These are phyloP conservation scores for Mesembryanthemum crystallinum DNA, from an alignment of 148 eudicot species.

Conservation along the genomic window DNA sequence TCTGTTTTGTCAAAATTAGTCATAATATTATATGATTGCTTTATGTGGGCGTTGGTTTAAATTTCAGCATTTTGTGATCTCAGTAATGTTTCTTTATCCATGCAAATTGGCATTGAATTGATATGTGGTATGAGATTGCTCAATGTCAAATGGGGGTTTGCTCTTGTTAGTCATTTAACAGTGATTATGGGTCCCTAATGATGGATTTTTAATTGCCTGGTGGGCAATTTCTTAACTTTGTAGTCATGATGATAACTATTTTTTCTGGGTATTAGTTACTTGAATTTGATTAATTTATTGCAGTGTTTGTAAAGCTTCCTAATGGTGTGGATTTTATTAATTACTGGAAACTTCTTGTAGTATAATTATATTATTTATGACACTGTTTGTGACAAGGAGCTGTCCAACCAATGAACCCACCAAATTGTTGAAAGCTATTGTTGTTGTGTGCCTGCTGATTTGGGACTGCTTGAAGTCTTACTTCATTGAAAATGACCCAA, in stretches of 20 bases:
- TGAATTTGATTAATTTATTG: neutral
- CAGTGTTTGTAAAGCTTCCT: conserved; percentile 9
- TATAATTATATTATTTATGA: neutral
- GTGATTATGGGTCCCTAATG: conserved; percentile 24
- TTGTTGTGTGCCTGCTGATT: conserved; percentile 15
- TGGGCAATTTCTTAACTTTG: conserved; percentile 18
- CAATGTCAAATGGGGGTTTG: conserved; percentile 7
- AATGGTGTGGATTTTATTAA: conserved; percentile 8
- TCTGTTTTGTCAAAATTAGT: conserved; percentile 17
- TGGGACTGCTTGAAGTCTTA: conserved; percentile 22
- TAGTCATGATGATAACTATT: neutral
- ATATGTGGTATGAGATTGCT: conserved; percentile 24
- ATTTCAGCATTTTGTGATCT: conserved; percentile 15
- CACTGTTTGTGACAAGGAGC: conserved; percentile 26
- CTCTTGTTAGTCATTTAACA: conserved; percentile 14
- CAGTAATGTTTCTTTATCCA: conserved; percentile 14
- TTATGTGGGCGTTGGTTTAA: conserved; percentile 23
- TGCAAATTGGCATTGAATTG: conserved; percentile 7
- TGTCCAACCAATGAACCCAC: conserved; percentile 27
- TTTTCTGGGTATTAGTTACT: conserved; percentile 4
- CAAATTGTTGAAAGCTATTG: conserved; percentile 24
- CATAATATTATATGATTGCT: conserved; percentile 13
- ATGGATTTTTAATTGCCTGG: neutral
- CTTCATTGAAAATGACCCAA: conserved; percentile 29
- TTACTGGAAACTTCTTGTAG: neutral